Conservation (phyloP, 2,329 filamentous ascomycete genomes). For the Trichoderma citrinoviride region DNA sequence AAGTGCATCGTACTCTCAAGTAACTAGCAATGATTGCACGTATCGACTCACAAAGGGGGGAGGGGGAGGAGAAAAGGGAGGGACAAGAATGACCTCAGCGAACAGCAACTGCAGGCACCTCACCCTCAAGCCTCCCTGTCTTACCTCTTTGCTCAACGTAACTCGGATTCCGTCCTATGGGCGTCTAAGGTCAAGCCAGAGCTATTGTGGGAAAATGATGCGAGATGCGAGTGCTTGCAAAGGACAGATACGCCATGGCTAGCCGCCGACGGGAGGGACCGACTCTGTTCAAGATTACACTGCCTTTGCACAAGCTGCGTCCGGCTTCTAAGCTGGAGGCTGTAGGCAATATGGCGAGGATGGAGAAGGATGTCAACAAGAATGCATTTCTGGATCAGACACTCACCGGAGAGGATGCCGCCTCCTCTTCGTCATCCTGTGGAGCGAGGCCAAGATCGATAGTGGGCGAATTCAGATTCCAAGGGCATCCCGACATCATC, state of each 20-base stretch:
- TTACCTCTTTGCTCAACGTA: background rate
- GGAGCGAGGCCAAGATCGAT: background rate
- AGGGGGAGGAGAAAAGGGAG: background rate
- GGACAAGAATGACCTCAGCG: background rate
- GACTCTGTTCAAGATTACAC: conserved; percentile 5
- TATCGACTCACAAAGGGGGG: background rate
- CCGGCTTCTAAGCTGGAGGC: background rate
- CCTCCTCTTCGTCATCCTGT: background rate
- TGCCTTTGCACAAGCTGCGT: background rate
- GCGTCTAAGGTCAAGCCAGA: background rate
- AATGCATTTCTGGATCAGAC: background rate
- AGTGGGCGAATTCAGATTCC: background rate
- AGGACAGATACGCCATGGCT: background rate
- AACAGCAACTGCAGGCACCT: background rate
- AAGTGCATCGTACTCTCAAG: too few species aligned
- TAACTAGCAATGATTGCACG: too few species aligned
- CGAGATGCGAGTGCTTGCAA: background rate
- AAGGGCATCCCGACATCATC: background rate
- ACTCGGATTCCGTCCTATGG: background rate
- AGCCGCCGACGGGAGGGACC: background rate
- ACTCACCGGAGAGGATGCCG: background rate
- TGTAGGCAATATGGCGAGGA: background rate
- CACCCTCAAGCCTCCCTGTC: background rate
- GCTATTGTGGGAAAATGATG: conserved; percentile 8
- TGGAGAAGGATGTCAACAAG: background rate